Evolutionary conservation across 495 filamentous ascomycete genomes (phyloP), one percentile per base, ranked within the genome.

Genomic region (Daldinia bambusicola): DNA sequence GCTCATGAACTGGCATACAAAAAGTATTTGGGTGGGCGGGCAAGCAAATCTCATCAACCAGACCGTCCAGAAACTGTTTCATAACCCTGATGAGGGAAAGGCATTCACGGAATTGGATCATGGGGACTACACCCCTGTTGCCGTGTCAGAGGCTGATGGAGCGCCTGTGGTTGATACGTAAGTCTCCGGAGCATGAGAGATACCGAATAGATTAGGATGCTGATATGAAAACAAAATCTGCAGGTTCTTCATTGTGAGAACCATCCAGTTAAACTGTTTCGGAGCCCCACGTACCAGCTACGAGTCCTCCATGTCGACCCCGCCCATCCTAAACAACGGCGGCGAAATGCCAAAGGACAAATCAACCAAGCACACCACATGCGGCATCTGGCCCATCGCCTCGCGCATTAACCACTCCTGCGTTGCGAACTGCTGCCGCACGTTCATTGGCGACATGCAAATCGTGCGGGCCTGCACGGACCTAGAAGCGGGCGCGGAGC

Each of bases 381-480:
- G 59, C n/a, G 85, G 83, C 2, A 36, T 89, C 45, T 89, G 87
- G 86, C 66, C 74, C 5, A 50, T 74, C 30, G 85, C 86, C 14
- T 85, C 87, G 0, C 85, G 82, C 75, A 80, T 85, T 48, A 89
- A 89, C 70, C 87, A 89, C 67, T 81, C 80, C 26, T 89, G 87
- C 69, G 5, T 81, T 55, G 71, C 76, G 18, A 89, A 86, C 66
- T 74, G 76, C 14, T 41, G 55, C 2, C 81, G 84, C 22, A 72
- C 82, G 20, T 89, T 88, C 74, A 85, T 89, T 63, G 86, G 88
- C 48, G 88, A 90, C 70, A 82, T 91, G 79, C 83, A 85, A 77
- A 77, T 89, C 53, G 66, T 88, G 22, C 85, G 86, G n/a, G 87
- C 88, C 0, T 72, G 77, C 8, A 63, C 69, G 20, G 74, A 84